Base-by-base conservation (phyloP, 148 eudicot genomes). In the Rhododendron simsii region DNA sequence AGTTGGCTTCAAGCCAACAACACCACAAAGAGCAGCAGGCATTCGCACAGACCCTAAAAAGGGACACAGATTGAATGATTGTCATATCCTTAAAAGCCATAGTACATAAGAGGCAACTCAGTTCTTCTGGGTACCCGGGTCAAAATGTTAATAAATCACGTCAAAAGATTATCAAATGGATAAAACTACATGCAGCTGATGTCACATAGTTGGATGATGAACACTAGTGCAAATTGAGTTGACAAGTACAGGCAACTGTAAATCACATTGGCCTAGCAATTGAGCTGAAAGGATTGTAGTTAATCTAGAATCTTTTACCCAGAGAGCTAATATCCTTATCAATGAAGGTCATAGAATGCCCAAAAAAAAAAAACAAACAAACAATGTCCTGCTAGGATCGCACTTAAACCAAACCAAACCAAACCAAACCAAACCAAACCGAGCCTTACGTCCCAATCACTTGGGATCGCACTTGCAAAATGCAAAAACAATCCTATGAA, bases 1-100 rank as follows among this genome's bases (percentile, higher is more conserved):
- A 73, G 98, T 94, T 81, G 99, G 98, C 92, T 98, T 98, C 63
- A 98, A 91, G 50, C 99, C 99, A 78, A 98, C 91, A 77, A 98
- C 96, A 30, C 99, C 98, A 88, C 99, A 98, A 80, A 98, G 96
- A 90, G 99, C 94, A 55, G 99, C 99, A 87, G 99, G 99, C 91
- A 95, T 88, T 63, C 99, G 89, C 48, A 98, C 98, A 85, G 99
- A 98, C 81, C 98, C 98, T 97, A 65, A 85, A 78, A 71, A 83
- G 65, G 7, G 74, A 63, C 71, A 20, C 21, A 82, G 41, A 75
- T 75, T n/a, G 33, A 86, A 75, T 21, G 44, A n/a, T 23, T 65
- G n/a, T 67, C 69, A 12, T 67, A 21, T 83, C 30, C 41, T 71
- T 37, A 75, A 75, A 37, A 84, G 14, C 37, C n/a, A 71, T 11